Evolutionary conservation across 257 asterid species (phyloP).

Genomic region (Craterostigma plantagineum): DNA sequence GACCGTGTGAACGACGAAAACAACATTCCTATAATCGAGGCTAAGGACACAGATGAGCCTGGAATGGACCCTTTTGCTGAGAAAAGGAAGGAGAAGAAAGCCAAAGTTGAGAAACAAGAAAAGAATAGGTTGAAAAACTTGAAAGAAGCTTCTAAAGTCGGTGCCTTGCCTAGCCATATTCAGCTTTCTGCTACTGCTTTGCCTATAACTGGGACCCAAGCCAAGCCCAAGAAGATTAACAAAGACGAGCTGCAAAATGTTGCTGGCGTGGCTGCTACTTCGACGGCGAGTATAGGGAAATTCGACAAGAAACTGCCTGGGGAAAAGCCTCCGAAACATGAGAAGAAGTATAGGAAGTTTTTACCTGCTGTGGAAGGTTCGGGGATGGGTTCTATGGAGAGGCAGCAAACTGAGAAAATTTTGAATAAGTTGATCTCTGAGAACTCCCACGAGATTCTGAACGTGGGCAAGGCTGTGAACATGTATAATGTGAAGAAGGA

Average conservation of each 20-base stretch:
- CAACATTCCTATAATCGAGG: conserved; percentile 82
- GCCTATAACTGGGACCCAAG: conserved; percentile 74
- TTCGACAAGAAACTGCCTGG: conserved; percentile 91
- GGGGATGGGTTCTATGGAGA: conserved; percentile 79
- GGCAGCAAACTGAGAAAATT: conserved; percentile 70
- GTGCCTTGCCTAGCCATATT: conserved; percentile 87
- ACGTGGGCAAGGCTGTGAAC: conserved; percentile 91
- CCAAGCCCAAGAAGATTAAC: conserved; percentile 47
- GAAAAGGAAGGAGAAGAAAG: conserved; percentile 61
- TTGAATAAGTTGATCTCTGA: conserved; percentile 59
- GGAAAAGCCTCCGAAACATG: conserved; percentile 77
- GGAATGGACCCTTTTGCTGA: conserved; percentile 90
- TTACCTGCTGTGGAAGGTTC: conserved; percentile 88
- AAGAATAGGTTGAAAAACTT: conserved; percentile 53
- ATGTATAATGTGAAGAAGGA: conserved; percentile 80
- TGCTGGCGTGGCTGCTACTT: conserved; percentile 83
- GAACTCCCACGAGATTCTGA: conserved; percentile 70
- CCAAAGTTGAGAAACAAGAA: conserved; percentile 72
- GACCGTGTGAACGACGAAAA: conserved; percentile 85
- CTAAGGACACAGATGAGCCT: conserved; percentile 68
- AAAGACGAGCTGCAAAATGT: conserved; percentile 75
- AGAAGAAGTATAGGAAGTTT: conserved; percentile 60
- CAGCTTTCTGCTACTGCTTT: conserved; percentile 80
- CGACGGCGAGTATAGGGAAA: conserved; percentile 97
- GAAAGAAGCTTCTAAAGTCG: conserved; percentile 70